Conservation (phyloP, 2,329 filamentous ascomycete genomes). For the Epichloe baconii region DNA sequence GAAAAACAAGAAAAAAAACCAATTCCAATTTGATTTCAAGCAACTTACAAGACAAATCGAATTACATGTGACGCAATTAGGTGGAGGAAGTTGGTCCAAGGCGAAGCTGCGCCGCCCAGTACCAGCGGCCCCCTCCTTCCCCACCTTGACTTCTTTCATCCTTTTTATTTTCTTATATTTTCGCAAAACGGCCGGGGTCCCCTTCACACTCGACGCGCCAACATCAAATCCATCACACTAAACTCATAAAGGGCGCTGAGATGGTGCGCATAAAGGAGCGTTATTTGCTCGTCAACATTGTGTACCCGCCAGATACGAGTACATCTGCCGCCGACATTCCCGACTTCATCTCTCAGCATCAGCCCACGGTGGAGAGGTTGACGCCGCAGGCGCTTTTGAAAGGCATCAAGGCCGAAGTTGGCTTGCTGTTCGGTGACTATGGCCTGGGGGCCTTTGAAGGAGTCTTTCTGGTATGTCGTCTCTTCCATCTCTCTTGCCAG, state of each 20-base stretch:
- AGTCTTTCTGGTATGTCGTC: constrained; percentile 46
- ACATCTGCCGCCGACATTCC: constrained; percentile 29
- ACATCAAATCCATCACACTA: not conserved
- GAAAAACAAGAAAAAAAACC: too few species aligned
- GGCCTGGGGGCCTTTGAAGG: constrained; percentile 63
- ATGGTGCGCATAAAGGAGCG: constrained; percentile 97
- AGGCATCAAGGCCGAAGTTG: constrained; percentile 57
- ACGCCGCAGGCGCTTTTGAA: constrained; percentile 52
- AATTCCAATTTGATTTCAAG: too few species aligned
- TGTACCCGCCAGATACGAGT: constrained; percentile 56
- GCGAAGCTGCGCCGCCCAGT: too few species aligned
- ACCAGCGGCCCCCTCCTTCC: too few species aligned
- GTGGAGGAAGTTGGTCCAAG: too few species aligned
- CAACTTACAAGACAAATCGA: too few species aligned
- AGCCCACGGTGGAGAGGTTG: constrained; percentile 62
- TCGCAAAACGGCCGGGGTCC: not conserved
- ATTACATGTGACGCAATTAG: too few species aligned
- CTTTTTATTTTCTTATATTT: not conserved
- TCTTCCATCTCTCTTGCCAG: not conserved
- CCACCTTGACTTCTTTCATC: not conserved
- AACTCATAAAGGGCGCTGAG: not conserved
- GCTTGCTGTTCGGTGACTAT: constrained; percentile 75
- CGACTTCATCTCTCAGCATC: constrained; percentile 60
- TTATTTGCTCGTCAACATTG: constrained; percentile 87
- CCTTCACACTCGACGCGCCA: not conserved